phyloP scores from a whole-genome alignment of 345 rosid species.

The Firmiana major region DNA sequence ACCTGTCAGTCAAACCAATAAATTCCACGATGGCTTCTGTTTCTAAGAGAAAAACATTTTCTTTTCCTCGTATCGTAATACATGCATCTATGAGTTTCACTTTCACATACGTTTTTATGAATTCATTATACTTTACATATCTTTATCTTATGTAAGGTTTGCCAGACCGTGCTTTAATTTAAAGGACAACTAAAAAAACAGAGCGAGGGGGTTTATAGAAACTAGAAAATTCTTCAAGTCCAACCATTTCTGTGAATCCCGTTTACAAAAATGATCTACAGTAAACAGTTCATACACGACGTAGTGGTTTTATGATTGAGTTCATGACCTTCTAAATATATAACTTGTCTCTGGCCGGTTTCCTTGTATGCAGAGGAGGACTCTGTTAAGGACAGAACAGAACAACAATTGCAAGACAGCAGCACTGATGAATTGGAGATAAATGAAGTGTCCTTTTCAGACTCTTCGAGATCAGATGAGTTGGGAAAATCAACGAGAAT shows the following conservation, averaged over 20 bases:
- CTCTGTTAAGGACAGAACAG: slow-evolving; percentile 52
- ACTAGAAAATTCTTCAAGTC: not conserved
- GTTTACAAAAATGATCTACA: not conserved
- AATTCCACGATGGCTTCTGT: too few relatives aligned
- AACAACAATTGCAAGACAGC: slow-evolving; percentile 45
- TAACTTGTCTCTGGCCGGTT: not conserved
- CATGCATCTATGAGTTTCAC: not conserved
- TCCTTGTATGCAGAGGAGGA: slow-evolving; percentile 54
- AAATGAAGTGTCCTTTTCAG: slow-evolving; percentile 32
- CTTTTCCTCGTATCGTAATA: not conserved
- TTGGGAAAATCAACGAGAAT: slow-evolving; percentile 35
- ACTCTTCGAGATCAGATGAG: slow-evolving; percentile 45
- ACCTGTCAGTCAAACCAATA: not conserved
- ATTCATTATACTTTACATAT: not conserved
- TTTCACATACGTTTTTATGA: not conserved
- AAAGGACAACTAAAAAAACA: not conserved
- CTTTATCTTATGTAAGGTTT: not conserved
- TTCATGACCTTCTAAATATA: not conserved
- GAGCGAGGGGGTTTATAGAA: not conserved
- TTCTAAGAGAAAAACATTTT: too few relatives aligned
- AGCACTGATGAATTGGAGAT: slow-evolving; percentile 39
- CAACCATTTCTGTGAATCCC: not conserved
- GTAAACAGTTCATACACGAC: not conserved
- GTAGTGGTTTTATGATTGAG: not conserved
- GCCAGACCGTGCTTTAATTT: not conserved